phyloP scores from a whole-genome alignment of 805 yeast genomes.

The Ogataea allantospora region DNA sequence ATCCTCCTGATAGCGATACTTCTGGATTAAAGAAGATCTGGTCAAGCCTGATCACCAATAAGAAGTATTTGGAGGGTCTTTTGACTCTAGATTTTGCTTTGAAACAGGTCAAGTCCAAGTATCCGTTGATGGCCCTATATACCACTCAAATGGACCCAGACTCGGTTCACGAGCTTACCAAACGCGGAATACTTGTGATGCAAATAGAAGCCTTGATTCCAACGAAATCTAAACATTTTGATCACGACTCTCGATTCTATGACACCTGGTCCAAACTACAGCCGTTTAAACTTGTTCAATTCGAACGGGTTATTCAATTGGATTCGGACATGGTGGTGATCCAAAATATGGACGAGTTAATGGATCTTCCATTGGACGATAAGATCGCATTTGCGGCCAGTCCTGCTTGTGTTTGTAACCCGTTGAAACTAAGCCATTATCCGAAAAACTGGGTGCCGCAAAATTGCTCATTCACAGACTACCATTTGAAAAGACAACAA shows the following conservation, averaged over 20 bases:
- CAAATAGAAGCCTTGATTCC: constrained; percentile 46
- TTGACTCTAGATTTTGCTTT: constrained; percentile 50
- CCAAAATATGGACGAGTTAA: constrained; percentile 58
- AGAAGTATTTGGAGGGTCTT: constrained; percentile 50
- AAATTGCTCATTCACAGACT: constrained; percentile 51
- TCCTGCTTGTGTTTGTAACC: constrained; percentile 65
- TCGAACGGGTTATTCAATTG: constrained; percentile 51
- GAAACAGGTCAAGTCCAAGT: constrained; percentile 41
- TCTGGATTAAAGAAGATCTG: constrained; percentile 37
- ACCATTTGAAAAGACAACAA: constrained; percentile 22
- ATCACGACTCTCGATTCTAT: constrained; percentile 51
- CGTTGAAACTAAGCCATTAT: constrained; percentile 49
- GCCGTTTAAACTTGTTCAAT: constrained; percentile 50
- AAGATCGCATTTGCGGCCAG: constrained; percentile 50
- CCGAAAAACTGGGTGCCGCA: constrained; percentile 51
- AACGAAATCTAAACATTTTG: constrained; percentile 41
- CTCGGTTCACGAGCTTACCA: constrained; percentile 41
- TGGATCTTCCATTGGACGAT: constrained; percentile 42
- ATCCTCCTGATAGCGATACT: constrained; percentile 23
- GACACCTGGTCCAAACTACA: constrained; percentile 65
- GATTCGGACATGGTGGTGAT: constrained; percentile 61
- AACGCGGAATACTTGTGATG: constrained; percentile 40
- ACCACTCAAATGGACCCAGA: constrained; percentile 43
- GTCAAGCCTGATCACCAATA: constrained; percentile 56
- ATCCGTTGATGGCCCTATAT: constrained; percentile 52